These are phyloP conservation scores for Fusarium veterinarium DNA, from an alignment of 2,329 filamentous ascomycete genomes.

Conservation along the genomic window DNA sequence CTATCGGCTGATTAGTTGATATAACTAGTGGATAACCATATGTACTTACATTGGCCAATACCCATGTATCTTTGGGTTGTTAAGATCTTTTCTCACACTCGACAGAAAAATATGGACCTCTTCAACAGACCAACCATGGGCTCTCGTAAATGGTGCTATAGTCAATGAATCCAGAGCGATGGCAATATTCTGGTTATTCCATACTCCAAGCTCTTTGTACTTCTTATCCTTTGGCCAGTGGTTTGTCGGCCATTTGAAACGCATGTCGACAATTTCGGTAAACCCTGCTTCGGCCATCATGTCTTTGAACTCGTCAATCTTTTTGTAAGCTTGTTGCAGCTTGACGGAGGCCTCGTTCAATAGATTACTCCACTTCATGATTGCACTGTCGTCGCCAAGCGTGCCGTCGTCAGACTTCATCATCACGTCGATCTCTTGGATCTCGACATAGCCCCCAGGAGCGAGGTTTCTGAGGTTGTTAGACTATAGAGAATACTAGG, in stretches of 20 bases:
- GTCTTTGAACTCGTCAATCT: not conserved
- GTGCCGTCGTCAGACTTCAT: not conserved
- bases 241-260: constrained; percentile 14
- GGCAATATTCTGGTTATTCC: not conserved
- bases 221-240: constrained; percentile 17
- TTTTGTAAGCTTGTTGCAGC: not conserved
- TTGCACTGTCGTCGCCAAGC: not conserved
- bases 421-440: constrained; percentile 2
- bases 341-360: not conserved
- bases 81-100: constrained; percentile 14
- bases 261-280: not conserved
- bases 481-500: not conserved
- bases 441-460: not conserved
- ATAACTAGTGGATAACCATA: rapidly evolving
- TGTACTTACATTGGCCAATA: constrained; percentile 21
- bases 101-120: constrained; percentile 7
- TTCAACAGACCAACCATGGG: constrained; percentile 11
- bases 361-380: not conserved
- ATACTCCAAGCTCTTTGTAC: constrained; percentile 9
- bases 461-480: not conserved
- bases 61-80: constrained; percentile 8
- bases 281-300: not conserved
- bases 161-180: constrained; percentile 2
- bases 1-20: not conserved
- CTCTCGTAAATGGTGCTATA: constrained; percentile 13